phyloP scores from a whole-genome alignment of 2,329 filamentous ascomycete species.

The Diaporthe australafricana region DNA sequence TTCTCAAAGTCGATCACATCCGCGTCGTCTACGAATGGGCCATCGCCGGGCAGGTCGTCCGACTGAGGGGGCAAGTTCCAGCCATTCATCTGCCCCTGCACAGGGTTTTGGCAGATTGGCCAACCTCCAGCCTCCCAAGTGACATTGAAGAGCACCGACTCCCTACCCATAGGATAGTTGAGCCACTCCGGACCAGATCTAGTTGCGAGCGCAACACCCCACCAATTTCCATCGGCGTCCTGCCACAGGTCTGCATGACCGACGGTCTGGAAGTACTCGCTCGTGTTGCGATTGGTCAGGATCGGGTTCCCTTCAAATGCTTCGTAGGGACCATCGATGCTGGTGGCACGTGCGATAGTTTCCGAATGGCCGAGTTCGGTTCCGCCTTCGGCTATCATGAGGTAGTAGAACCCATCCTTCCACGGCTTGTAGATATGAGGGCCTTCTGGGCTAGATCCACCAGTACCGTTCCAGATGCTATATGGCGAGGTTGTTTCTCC shows the following conservation, averaged over 20 bases:
- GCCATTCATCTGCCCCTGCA: slow-evolving; percentile 58
- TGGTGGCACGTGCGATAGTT: slow-evolving; percentile 56
- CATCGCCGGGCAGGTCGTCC: slow-evolving; percentile 50
- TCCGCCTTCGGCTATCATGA: slow-evolving; percentile 59
- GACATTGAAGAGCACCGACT: slow-evolving; percentile 61
- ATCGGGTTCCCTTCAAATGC: slow-evolving; percentile 56
- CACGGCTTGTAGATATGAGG: slow-evolving; percentile 53
- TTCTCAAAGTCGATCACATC: slow-evolving; percentile 58
- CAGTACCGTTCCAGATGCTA: slow-evolving; percentile 58
- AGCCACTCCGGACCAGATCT: slow-evolving; percentile 55
- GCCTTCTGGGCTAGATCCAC: slow-evolving; percentile 55
- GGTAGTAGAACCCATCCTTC: slow-evolving; percentile 57
- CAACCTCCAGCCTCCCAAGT: slow-evolving; percentile 62
- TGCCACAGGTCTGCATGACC: slow-evolving; percentile 60
- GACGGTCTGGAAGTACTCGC: slow-evolving; percentile 55
- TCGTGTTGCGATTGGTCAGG: slow-evolving; percentile 53
- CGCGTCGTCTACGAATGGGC: slow-evolving; percentile 55
- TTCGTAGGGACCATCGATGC: slow-evolving; percentile 57
- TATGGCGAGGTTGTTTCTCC: slow-evolving; percentile 48
- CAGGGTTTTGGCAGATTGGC: slow-evolving; percentile 54
- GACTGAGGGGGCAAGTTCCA: slow-evolving; percentile 50
- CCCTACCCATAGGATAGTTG: slow-evolving; percentile 65
- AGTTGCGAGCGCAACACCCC: slow-evolving; percentile 60
- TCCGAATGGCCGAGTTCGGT: slow-evolving; percentile 55
- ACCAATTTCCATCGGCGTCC: slow-evolving; percentile 60